Percentiles rank a stretch among this genome's conserved stretches.
phyloP scores from a whole-genome alignment of 257 asterid genomes.

The Voacanga thouarsii region DNA sequence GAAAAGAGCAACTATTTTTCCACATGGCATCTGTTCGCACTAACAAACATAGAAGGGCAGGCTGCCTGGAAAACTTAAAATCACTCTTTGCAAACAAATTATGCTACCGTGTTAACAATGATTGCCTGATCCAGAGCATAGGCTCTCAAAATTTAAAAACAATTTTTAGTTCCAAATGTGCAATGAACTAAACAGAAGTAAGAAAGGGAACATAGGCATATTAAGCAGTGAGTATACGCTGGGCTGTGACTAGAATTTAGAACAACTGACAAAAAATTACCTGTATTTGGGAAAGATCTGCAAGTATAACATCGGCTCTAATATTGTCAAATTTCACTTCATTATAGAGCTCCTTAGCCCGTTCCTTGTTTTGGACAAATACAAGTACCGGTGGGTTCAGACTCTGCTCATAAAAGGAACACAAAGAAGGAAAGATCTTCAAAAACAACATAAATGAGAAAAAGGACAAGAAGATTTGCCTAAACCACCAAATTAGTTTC shows the following conservation, averaged over 20 bases:
- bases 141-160: no score
- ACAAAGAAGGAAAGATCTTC: neutral
- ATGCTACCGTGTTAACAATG: neutral
- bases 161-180: neutral
- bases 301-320: conserved; percentile 74
- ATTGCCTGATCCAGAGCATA: neutral
- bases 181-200: neutral
- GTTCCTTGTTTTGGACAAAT: conserved; percentile 84
- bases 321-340: conserved; percentile 66
- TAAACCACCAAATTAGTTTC: neutral
- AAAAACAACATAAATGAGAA: neutral
- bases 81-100: neutral
- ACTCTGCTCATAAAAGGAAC: conserved; percentile 44
- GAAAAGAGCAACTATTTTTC: neutral
- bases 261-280: conserved; percentile 27
- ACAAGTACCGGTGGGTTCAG: conserved; percentile 79
- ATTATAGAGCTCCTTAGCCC: conserved; percentile 70
- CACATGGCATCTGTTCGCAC: neutral
- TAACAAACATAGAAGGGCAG: neutral
- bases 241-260: neutral
- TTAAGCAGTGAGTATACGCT: neutral
- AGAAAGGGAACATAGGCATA: neutral
- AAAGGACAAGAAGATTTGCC: neutral
- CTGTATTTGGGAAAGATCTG: conserved; percentile 65
- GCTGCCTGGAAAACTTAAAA: neutral